phyloP scores from a whole-genome alignment of 257 asterid species.

The Fraxinus excelsior region DNA sequence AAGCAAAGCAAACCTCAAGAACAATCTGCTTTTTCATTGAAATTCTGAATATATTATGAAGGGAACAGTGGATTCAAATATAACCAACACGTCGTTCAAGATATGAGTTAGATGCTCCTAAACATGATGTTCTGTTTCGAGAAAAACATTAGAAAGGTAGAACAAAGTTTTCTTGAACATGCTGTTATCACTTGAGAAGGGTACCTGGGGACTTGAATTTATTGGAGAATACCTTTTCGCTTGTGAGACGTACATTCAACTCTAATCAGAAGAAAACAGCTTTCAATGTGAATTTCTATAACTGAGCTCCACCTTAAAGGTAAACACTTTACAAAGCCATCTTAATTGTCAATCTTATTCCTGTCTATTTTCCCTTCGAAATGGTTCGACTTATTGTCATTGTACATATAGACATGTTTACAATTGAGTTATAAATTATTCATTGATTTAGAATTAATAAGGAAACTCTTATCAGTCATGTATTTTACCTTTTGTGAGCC shows the following conservation, averaged over 20 bases:
- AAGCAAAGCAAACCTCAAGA: conserved; percentile 22
- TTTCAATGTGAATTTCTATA: conserved; percentile 13
- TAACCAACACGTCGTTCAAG: conserved; percentile 13
- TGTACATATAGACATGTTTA: conserved; percentile 8
- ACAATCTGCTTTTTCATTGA: conserved; percentile 15
- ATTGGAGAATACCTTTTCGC: conserved; percentile 47
- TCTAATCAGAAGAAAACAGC: conserved; percentile 22
- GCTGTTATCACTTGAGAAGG: conserved; percentile 51
- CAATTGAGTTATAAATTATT: background rate
- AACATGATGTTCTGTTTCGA: conserved; percentile 45
- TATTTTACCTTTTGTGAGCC: conserved; percentile 1
- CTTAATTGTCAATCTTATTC: background rate
- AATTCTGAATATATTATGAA: conserved; percentile 19
- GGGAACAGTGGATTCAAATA: conserved; percentile 20
- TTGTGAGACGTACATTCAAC: conserved; percentile 44
- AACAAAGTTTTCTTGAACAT: conserved; percentile 44
- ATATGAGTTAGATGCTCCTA: conserved; percentile 36
- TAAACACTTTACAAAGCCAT: conserved; percentile 10
- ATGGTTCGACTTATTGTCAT: background rate
- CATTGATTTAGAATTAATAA: background rate
- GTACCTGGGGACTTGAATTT: conserved; percentile 46
- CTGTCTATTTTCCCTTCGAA: background rate
- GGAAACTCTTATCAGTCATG: background rate
- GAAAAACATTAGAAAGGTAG: conserved; percentile 48
- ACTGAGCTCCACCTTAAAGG: conserved; percentile 30